Conservation (phyloP, 1,284 basidiomycete genomes). For the Spongiforma sp. region DNA sequence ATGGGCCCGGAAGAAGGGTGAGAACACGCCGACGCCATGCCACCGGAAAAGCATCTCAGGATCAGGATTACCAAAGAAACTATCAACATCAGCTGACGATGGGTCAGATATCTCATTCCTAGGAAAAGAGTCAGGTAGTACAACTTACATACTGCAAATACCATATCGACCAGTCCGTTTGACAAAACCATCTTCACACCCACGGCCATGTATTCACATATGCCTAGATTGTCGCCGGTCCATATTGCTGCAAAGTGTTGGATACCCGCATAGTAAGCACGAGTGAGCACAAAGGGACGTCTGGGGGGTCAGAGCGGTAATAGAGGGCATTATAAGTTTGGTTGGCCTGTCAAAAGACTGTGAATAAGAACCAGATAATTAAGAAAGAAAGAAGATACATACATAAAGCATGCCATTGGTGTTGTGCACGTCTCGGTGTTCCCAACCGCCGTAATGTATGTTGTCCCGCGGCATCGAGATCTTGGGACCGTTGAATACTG, state of each 20-base stretch:
- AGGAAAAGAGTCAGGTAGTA: too few species aligned
- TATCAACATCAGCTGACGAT: too few species aligned
- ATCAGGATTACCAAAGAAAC: too few species aligned
- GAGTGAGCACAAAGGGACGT: constrained; percentile 94
- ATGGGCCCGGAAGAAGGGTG: too few species aligned
- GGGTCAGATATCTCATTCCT: too few species aligned
- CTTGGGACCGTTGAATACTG: constrained; percentile 98
- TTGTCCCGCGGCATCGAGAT: constrained; percentile 97
- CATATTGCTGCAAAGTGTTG: constrained; percentile 98
- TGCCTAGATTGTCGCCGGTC: constrained; percentile 98
- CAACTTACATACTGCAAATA: constrained; percentile 88
- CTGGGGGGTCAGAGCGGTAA: constrained; percentile 76
- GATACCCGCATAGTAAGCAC: constrained; percentile 93
- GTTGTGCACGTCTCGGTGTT: constrained; percentile 96
- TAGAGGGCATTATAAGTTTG: constrained; percentile 86
- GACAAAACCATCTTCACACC: constrained; percentile 95
- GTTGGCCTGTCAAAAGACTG: constrained; percentile 54
- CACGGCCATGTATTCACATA: constrained; percentile 96
- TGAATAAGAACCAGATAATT: constrained; percentile 2
- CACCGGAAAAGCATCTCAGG: too few species aligned
- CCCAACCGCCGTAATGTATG: constrained; percentile 93
- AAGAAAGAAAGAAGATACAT: constrained; percentile 38
- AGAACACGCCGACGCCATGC: too few species aligned
- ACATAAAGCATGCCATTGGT: constrained; percentile 90
- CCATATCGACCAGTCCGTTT: constrained; percentile 93